Percentiles rank a stretch among this genome's conserved stretches.
phyloP scores from a whole-genome alignment of 768 basidiomycete species.

The Leccinellum rugosiceps region DNA sequence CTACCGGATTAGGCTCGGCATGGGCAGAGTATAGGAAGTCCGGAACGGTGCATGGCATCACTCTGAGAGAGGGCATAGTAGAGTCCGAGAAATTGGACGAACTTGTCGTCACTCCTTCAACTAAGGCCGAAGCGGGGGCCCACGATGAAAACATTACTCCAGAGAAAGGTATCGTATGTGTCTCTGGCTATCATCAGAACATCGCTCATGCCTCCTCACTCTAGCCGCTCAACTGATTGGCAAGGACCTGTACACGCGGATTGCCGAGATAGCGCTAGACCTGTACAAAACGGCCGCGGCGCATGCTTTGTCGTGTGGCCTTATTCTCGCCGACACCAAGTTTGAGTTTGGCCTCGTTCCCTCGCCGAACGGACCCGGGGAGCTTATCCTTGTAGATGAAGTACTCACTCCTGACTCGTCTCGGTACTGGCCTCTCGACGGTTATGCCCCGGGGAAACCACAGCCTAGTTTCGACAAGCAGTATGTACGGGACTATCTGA shows the following conservation, averaged over 20 bases:
- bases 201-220: not conserved
- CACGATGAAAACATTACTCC: conserved; percentile 98
- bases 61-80: conserved; percentile 67
- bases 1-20: conserved; percentile 70
- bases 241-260: conserved; percentile 53
- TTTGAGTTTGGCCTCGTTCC: conserved; percentile 92
- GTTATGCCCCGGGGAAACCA: conserved; percentile 66
- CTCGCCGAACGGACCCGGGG: conserved; percentile 32
- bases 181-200: not conserved
- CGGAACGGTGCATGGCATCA: conserved; percentile 85
- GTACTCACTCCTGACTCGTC: conserved; percentile 97
- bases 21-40: conserved; percentile 91
- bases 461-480: conserved; percentile 98
- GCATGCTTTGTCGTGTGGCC: conserved; percentile 68
- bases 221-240: conserved; percentile 68
- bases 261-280: conserved; percentile 58
- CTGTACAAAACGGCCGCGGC: conserved; percentile 74
- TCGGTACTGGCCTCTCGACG: conserved; percentile 86
- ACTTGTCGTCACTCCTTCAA: conserved; percentile 93
- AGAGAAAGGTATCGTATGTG: conserved; percentile 52
- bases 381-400: conserved; percentile 90
- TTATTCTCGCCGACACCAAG: conserved; percentile 97
- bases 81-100: conserved; percentile 81
- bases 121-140: conserved; percentile 89
- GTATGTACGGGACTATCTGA: conserved; percentile 89